Percentiles rank a stretch among this genome's conserved stretches.
phyloP scores from a whole-genome alignment of 2,329 filamentous ascomycete genomes.

The Alternaria metachromatica region DNA sequence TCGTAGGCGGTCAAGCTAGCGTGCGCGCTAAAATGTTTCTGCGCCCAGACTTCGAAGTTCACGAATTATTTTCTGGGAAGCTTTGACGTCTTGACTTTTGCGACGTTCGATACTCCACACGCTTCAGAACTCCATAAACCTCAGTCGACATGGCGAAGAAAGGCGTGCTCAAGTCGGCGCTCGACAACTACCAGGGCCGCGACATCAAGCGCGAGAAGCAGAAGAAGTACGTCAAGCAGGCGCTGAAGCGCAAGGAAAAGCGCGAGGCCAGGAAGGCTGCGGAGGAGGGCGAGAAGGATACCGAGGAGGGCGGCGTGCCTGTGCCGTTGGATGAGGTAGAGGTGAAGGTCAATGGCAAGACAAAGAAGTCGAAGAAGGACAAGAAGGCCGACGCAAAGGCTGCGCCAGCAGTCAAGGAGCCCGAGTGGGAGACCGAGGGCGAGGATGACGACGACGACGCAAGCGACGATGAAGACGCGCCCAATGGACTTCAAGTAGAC shows the following conservation, averaged over 20 bases:
- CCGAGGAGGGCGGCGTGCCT: slow-evolving; percentile 38
- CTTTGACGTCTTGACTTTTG: slow-evolving; percentile 24
- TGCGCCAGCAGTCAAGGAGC: slow-evolving; percentile 30
- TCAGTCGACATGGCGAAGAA: slow-evolving; percentile 44
- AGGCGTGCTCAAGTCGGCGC: slow-evolving; percentile 64
- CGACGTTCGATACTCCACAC: neutral
- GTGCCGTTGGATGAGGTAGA: slow-evolving; percentile 38
- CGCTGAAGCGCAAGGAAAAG: slow-evolving; percentile 15
- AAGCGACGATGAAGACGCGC: slow-evolving; percentile 42
- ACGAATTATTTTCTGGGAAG: slow-evolving; percentile 34
- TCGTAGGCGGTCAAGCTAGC: slow-evolving; percentile 40
- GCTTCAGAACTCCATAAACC: neutral
- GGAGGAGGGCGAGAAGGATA: slow-evolving; percentile 21
- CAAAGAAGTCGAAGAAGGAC: slow-evolving; percentile 42
- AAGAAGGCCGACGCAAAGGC: slow-evolving; percentile 43
- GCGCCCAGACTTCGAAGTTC: slow-evolving; percentile 45
- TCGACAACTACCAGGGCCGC: slow-evolving; percentile 64
- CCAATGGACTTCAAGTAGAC: slow-evolving; percentile 29
- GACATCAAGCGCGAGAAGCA: slow-evolving; percentile 78
- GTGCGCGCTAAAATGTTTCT: slow-evolving; percentile 35
- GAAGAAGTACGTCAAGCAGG: slow-evolving; percentile 22
- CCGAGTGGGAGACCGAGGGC: slow-evolving; percentile 42
- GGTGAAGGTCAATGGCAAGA: slow-evolving; percentile 37
- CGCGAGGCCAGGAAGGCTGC: slow-evolving; percentile 4
- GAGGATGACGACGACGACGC: slow-evolving; percentile 49